Base-by-base conservation (phyloP, 805 yeast genomes). In the Wickerhamomyces strasburgensis region DNA sequence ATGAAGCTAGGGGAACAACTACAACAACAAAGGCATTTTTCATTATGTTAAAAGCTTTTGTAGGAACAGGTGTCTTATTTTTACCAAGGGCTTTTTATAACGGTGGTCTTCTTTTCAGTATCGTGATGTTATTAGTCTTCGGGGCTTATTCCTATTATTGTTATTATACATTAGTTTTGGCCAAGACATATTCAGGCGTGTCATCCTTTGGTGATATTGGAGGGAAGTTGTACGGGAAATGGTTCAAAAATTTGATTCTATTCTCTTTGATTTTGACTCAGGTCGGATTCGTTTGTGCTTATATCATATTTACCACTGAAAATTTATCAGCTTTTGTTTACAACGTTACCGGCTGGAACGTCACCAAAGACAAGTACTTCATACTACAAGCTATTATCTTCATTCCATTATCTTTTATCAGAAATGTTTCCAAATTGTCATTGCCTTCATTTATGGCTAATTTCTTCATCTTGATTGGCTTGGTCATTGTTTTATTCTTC, bases 141-240 rank as follows among this genome's bases (percentile, higher is more conserved):
- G 89, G 89, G 0, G 17, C 74, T 3, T 70, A 84, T 41, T 84
- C 93, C 0, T 84, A 68, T 52, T 84, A 88, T 82, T 84, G 94
- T 55, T 84, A 84, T 56, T 70, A 75, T 47, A 75, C 80, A 17
- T 61, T 84, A 35, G 74, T 80, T 6, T 63, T 64, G 37, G 60
- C 87, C 14, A 84, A 84, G 46, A 64, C 61, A 14, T 67, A 72
- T 4, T 72, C 84, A 0, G 69, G 68, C 6, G 87, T 83, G 1
- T 68, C 84, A 0, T 78, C 89, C n/a, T 84, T 84, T 60, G 86
- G 85, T 47, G 93, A 84, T 40, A 79, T 84, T 34, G 94, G 93
- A 3, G 48, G 58, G 18, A 69, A 61, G 31, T 60, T 82, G 18
- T 84, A 77, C 56, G 93, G 93, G 2, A 57, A 57, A 3, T 73